A percentile compares a stretch with the other conserved stretches of the same genome.
Evolutionary conservation across 2,329 filamentous ascomycete species (phyloP).

Genomic region (Aspergillus quadrilineatus): DNA sequence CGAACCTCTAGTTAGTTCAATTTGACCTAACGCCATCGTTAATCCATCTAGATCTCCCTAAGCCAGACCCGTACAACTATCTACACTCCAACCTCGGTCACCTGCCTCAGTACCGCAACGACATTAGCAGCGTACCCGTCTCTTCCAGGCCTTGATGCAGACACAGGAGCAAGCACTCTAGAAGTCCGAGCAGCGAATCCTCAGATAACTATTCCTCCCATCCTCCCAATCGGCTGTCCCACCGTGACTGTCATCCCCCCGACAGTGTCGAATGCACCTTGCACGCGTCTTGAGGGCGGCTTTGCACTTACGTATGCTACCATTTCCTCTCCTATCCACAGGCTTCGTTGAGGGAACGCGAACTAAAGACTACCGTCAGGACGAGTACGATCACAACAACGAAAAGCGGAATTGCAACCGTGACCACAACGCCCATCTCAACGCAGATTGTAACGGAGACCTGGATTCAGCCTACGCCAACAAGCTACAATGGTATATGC

Average conservation of each 20-base stretch:
- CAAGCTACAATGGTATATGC: neutral
- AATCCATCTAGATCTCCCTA: neutral
- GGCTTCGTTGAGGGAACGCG: no score
- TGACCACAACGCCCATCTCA: neutral
- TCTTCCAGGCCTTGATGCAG: neutral
- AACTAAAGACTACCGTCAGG: neutral
- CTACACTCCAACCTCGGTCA: constrained; percentile 1
- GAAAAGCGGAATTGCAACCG: neutral
- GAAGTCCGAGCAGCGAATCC: neutral
- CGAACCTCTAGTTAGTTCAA: no score
- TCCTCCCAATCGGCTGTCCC: neutral
- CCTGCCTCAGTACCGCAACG: constrained; percentile 4
- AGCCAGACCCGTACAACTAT: neutral
- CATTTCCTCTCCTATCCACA: neutral
- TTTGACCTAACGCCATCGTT: no score
- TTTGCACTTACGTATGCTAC: neutral
- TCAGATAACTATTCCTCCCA: neutral
- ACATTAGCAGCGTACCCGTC: neutral
- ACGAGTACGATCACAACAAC: neutral
- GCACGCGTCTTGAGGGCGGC: neutral
- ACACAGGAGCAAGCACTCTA: neutral
- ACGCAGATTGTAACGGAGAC: neutral
- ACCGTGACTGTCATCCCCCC: neutral
- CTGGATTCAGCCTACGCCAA: constrained; percentile 2
- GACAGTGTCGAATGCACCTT: neutral